Evolutionary conservation across 306 rosid species (phyloP).

Genomic region (Crataegus laevigata): DNA sequence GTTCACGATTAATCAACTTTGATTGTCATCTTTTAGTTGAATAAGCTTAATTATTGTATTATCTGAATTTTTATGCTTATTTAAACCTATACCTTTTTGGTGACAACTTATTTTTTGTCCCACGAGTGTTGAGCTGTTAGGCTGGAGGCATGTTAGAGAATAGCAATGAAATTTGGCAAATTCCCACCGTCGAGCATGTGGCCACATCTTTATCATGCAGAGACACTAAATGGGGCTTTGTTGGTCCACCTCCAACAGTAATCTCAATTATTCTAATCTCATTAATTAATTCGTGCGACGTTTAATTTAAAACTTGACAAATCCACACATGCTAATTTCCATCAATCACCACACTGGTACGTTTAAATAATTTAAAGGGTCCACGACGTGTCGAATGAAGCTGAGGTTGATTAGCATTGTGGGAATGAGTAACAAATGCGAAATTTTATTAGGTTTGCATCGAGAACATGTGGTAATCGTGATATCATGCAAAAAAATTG

Average conservation of each 20-base stretch:
- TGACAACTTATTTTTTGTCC: background rate
- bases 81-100: background rate
- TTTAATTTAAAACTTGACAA: background rate
- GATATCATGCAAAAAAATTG: background rate
- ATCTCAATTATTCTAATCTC: constrained; percentile 7
- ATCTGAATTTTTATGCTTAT: background rate
- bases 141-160: background rate
- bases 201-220: constrained; percentile 13
- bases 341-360: background rate
- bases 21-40: background rate
- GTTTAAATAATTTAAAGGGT: background rate
- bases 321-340: background rate
- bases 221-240: constrained; percentile 10
- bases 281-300: background rate
- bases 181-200: constrained; percentile 24
- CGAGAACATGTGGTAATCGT: background rate
- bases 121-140: background rate
- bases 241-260: constrained; percentile 20
- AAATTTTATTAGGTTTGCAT: no score
- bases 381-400: background rate
- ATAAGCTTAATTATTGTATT: background rate
- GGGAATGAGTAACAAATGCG: background rate
- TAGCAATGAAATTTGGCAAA: constrained; percentile 14
- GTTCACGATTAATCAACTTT: no score
- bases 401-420: background rate